A percentile compares a stretch with the other conserved stretches of the same genome.
These are phyloP conservation scores for Glycyrrhiza uralensis DNA, from an alignment of 306 rosid species.

Conservation along the genomic window DNA sequence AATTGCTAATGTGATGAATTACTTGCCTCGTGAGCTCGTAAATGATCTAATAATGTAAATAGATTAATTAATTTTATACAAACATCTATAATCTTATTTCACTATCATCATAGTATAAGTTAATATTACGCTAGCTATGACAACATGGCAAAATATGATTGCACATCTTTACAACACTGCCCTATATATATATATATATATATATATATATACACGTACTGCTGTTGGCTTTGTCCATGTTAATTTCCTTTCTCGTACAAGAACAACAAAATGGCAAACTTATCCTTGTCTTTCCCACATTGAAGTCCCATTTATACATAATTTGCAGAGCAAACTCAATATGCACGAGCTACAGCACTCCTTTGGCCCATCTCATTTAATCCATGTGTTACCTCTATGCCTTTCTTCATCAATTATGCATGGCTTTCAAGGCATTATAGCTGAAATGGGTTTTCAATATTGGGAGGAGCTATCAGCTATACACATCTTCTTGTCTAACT, in stretches of 20 bases:
- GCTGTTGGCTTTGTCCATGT: constrained; percentile 23
- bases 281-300: constrained; percentile 26
- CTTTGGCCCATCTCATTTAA: constrained; percentile 35
- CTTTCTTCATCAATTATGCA: too few relatives aligned
- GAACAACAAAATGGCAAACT: constrained; percentile 14
- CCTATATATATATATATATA: too few relatives aligned
- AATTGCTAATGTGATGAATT: too few relatives aligned
- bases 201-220: too few relatives aligned
- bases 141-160: too few relatives aligned
- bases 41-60: too few relatives aligned
- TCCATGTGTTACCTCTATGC: background rate
- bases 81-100: too few relatives aligned
- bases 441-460: background rate
- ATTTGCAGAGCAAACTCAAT: constrained; percentile 5
- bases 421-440: background rate
- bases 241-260: constrained; percentile 37
- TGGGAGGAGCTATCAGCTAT: constrained; percentile 1
- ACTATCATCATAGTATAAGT: too few relatives aligned
- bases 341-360: constrained; percentile 18
- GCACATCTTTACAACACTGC: too few relatives aligned
- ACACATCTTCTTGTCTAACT: background rate
- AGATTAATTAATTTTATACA: too few relatives aligned
- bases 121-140: too few relatives aligned
- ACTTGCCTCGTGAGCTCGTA: too few relatives aligned
- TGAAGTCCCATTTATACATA: constrained; percentile 17